Conservation (phyloP, 1,139 yeast genomes). For the Maudiozyma humilis region DNA sequence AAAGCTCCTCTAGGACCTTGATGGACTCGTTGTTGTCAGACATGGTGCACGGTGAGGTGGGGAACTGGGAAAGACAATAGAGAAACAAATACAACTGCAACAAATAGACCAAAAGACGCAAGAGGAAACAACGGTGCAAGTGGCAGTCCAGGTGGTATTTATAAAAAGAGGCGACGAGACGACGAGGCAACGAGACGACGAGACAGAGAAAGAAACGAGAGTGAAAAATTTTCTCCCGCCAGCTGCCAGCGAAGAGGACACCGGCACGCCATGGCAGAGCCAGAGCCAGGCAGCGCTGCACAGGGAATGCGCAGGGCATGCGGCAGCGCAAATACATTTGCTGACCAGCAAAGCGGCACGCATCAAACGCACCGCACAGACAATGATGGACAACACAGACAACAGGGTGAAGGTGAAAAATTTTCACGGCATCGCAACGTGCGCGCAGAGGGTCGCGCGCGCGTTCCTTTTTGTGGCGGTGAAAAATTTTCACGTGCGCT, state of each 20-base stretch:
- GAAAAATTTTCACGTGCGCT: neutral
- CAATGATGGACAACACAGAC: too few relatives aligned
- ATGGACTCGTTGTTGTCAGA: conserved; percentile 40
- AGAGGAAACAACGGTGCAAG: neutral
- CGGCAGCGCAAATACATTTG: too few relatives aligned
- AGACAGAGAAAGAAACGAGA: neutral
- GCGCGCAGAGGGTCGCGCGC: too few relatives aligned
- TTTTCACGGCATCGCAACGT: too few relatives aligned
- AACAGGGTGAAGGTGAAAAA: too few relatives aligned
- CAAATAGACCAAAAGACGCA: neutral
- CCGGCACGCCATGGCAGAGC: too few relatives aligned
- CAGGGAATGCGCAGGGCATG: too few relatives aligned
- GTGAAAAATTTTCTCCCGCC: neutral
- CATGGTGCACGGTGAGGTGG: conserved; percentile 23
- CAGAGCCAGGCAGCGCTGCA: too few relatives aligned
- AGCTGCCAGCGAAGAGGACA: too few relatives aligned
- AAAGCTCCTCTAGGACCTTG: conserved; percentile 86
- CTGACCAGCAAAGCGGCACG: too few relatives aligned
- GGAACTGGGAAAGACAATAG: neutral
- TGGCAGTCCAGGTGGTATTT: neutral
- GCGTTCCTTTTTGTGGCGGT: neutral
- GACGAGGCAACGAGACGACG: neutral
- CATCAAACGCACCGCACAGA: too few relatives aligned
- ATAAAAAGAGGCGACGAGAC: neutral
- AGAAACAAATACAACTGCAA: neutral